A percentile compares a stretch with the other conserved stretches of the same genome.
These are phyloP conservation scores for Tephrocybe sp. DNA, from an alignment of 768 basidiomycete species.

Conservation along the genomic window DNA sequence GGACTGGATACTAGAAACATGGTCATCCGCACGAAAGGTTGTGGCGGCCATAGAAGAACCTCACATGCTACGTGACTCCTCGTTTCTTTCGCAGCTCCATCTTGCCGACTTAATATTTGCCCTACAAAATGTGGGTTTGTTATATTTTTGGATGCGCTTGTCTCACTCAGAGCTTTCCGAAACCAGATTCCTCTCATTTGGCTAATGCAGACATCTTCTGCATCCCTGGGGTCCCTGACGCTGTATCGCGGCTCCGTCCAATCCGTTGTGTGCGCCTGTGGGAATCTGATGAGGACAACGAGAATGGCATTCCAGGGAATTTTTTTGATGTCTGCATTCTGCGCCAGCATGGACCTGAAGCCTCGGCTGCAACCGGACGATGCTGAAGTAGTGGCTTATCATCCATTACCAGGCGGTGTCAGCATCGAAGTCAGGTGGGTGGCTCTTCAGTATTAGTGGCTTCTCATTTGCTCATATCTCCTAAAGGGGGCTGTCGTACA, in stretches of 20 bases:
- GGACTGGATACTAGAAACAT: slow-evolving; percentile 80
- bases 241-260: slow-evolving; percentile 79
- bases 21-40: slow-evolving; percentile 63
- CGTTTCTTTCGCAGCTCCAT: slow-evolving; percentile 55
- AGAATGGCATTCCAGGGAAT: slow-evolving; percentile 82
- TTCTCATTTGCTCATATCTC: slow-evolving; percentile 6
- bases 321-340: slow-evolving; percentile 86
- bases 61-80: slow-evolving; percentile 37
- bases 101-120: slow-evolving; percentile 62
- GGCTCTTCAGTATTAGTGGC: slow-evolving; percentile 7
- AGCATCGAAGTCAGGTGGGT: slow-evolving; percentile 67
- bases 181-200: slow-evolving; percentile 72
- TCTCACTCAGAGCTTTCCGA: slow-evolving; percentile 7
- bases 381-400: slow-evolving; percentile 49
- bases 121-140: slow-evolving; percentile 64
- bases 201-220: slow-evolving; percentile 65
- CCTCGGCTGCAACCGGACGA: slow-evolving; percentile 63
- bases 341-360: slow-evolving; percentile 68
- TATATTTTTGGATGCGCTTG: slow-evolving; percentile 18
- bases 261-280: slow-evolving; percentile 62
- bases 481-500: slow-evolving; percentile 51
- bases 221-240: slow-evolving; percentile 78
- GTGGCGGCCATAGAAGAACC: slow-evolving; percentile 56
- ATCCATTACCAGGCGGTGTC: slow-evolving; percentile 51
- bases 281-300: slow-evolving; percentile 58